Percentiles rank a stretch among this genome's conserved stretches.
Conservation (phyloP, 2,329 filamentous ascomycete species). For the Trichoderma polysporum region DNA sequence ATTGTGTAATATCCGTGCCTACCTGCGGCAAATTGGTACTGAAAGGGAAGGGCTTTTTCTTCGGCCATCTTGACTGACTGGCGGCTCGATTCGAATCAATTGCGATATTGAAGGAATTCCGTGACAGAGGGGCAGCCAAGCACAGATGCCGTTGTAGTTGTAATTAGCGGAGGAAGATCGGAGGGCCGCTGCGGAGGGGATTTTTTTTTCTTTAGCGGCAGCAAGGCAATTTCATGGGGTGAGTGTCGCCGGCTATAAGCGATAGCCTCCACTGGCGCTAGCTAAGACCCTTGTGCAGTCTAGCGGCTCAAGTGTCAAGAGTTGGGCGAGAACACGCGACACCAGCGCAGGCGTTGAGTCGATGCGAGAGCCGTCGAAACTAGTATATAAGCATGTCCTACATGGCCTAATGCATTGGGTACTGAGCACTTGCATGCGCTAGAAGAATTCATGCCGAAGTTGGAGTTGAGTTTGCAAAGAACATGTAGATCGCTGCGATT, state of each 20-base stretch:
- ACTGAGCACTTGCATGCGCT: background rate
- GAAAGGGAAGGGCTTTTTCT: constrained; percentile 79
- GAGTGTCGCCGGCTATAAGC: constrained; percentile 21
- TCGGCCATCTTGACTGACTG: constrained; percentile 55
- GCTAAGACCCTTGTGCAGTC: constrained; percentile 7
- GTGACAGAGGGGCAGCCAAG: constrained; percentile 22
- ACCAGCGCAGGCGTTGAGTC: background rate
- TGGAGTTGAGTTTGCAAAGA: background rate
- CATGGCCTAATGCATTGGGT: background rate
- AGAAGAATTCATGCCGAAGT: background rate
- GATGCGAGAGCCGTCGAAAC: background rate
- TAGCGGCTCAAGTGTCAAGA: background rate
- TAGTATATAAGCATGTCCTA: background rate
- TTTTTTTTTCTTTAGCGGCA: constrained; percentile 12
- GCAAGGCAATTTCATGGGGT: background rate
- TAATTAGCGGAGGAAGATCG: constrained; percentile 21
- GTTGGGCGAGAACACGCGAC: constrained; percentile 5
- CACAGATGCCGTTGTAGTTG: constrained; percentile 14
- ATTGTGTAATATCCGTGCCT: constrained; percentile 37
- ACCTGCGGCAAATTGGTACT: constrained; percentile 95
- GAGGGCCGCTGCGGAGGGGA: constrained; percentile 17
- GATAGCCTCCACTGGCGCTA: constrained; percentile 11
- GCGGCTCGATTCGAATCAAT: background rate
- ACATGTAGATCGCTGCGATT: background rate
- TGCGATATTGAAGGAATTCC: constrained; percentile 24